These are phyloP conservation scores for Talaromyces sp. DNA, from an alignment of 2,329 filamentous ascomycete species.

Conservation along the genomic window DNA sequence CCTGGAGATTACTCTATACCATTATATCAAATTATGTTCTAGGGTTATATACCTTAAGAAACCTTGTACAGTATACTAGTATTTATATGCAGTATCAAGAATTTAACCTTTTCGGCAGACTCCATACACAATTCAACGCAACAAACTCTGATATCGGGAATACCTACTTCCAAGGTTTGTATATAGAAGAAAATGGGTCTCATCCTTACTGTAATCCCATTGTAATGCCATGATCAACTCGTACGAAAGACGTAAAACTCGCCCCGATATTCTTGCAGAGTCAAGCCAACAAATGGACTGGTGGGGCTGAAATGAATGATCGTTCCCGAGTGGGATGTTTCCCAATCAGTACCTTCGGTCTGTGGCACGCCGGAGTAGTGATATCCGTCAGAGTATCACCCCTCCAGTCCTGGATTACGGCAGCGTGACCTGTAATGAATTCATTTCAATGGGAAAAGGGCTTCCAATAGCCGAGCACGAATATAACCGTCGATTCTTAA, in stretches of 20 bases:
- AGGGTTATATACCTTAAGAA: too few relatives aligned
- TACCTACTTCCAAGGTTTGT: too few relatives aligned
- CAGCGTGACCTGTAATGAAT: not conserved
- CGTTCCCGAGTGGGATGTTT: constrained; percentile 34
- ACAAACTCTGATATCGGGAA: too few relatives aligned
- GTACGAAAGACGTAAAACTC: constrained; percentile 5
- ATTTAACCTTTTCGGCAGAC: too few relatives aligned
- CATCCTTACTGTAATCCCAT: not conserved
- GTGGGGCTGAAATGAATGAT: constrained; percentile 25
- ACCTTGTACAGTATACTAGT: too few relatives aligned
- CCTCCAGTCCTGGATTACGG: not conserved
- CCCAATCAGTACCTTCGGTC: constrained; percentile 39
- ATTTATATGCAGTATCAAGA: too few relatives aligned
- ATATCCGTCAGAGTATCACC: constrained; percentile 1
- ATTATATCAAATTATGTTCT: too few relatives aligned
- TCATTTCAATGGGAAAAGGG: too few relatives aligned
- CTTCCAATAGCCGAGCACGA: not conserved
- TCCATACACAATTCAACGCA: too few relatives aligned
- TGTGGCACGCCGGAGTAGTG: constrained; percentile 23
- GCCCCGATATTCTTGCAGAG: constrained; percentile 1
- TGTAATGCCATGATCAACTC: constrained; percentile 3
- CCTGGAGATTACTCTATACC: too few relatives aligned
- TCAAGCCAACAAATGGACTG: constrained; percentile 24
- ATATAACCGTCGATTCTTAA: not conserved
- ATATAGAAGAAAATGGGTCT: too few relatives aligned